Base-by-base conservation (phyloP, 2,329 filamentous ascomycete genomes). In the Ophiostoma himal-ulmi region DNA sequence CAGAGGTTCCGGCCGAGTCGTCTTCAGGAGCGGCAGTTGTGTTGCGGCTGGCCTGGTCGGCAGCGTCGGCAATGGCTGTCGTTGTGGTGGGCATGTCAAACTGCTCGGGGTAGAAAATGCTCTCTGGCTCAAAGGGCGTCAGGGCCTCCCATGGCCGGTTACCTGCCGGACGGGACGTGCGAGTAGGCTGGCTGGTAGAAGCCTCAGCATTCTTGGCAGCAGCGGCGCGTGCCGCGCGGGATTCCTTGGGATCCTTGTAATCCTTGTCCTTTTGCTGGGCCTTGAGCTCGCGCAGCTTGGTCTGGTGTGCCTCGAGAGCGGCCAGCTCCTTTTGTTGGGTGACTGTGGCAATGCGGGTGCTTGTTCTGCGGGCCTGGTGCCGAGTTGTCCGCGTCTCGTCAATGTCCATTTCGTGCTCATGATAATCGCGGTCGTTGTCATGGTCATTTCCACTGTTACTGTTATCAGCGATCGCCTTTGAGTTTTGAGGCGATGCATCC, bases 81-180 rank as follows among this genome's bases (percentile, higher is more conserved):
- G n/a, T 10, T n/a, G 69, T 14, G n/a, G 60, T 62, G 5, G 71
- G 70, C 37, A 71, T 68, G 65, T 72, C 69, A n/a, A 73, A 71
- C 62, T 72, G 70, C 68, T 75, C 74, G 0, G 75, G 75, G 34
- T 74, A 75, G 34, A 65, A 69, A 7, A 70, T 20, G 30, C 17
- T 11, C 20, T 71, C 73, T 17, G 54, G 22, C 26, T 71, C 66
- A 41, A 73, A 75, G 1, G 75, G 74, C 17, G 73, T 73, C 10
- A 75, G 68, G 1, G 39, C 37, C 20, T 73, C 71, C 73, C 74
- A 75, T 0, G 72, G 72, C 68, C 70, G 70, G 69, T 17, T 30
- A 39, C 64, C 13, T 17, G 52, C 30, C 20, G 64, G 17, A 44
- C 34, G n/a, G 41, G 60, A 64, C 60, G 70, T 3, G 44, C 60